phyloP scores from a whole-genome alignment of 2,329 filamentous ascomycete species.

The Nemania serpens region DNA sequence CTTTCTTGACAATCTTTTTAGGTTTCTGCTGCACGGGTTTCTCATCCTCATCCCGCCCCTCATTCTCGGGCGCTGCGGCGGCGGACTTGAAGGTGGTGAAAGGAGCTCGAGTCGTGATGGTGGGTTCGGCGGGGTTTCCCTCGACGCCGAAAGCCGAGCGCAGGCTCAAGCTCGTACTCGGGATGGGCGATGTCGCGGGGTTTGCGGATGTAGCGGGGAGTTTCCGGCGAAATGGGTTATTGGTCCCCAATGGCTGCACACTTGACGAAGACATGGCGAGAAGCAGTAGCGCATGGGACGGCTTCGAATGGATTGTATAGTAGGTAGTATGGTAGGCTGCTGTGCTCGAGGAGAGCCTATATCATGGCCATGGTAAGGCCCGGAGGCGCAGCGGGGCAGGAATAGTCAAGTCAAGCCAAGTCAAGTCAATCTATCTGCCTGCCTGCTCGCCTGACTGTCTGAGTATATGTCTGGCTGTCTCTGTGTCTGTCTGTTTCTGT shows the following conservation, averaged over 20 bases:
- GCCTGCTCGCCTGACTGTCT: too few relatives aligned
- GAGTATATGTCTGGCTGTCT: too few relatives aligned
- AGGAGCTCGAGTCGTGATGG: slow-evolving; percentile 31
- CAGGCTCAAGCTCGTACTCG: not conserved
- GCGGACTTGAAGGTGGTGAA: slow-evolving; percentile 41
- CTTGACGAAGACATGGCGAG: slow-evolving; percentile 44
- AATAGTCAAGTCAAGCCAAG: not conserved
- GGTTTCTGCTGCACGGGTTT: slow-evolving; percentile 36
- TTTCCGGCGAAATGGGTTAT: slow-evolving; percentile 60
- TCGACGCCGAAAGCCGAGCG: slow-evolving; percentile 25
- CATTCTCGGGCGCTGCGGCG: slow-evolving; percentile 40
- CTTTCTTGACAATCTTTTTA: slow-evolving; percentile 66
- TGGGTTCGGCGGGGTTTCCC: slow-evolving; percentile 16
- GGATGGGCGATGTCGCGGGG: slow-evolving; percentile 27
- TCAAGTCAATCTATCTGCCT: too few relatives aligned
- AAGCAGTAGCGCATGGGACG: not conserved
- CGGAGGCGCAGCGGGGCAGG: slow-evolving; percentile 17
- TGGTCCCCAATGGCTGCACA: slow-evolving; percentile 46
- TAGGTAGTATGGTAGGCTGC: not conserved
- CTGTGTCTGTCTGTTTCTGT: too few relatives aligned
- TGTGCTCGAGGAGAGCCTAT: not conserved
- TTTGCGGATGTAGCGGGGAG: slow-evolving; percentile 28
- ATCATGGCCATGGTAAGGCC: slow-evolving; percentile 23
- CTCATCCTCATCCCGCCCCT: slow-evolving; percentile 41
- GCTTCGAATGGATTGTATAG: slow-evolving; percentile 4